Conservation (phyloP, 192 early-diverging fungal species). For the Entomortierella lignicola region DNA sequence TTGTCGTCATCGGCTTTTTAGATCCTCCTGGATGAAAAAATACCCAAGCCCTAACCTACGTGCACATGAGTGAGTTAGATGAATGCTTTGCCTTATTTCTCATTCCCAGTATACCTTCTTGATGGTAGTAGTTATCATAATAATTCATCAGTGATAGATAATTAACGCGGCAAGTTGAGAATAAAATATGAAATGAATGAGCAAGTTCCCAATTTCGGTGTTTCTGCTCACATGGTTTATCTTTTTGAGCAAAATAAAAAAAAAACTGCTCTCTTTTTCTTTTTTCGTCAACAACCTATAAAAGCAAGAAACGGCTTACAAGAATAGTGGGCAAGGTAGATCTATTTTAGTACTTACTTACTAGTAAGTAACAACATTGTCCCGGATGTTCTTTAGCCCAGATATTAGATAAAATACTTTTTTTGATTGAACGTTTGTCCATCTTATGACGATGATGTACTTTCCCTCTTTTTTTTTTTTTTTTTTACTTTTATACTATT, state of each 20-base stretch:
- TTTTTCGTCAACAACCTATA: no score
- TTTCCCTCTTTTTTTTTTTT: not conserved
- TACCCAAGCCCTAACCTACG: no score
- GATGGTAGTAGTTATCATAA: not conserved
- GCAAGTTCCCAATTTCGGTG: constrained; percentile 7
- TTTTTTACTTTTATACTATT: not conserved
- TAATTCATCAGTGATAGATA: not conserved
- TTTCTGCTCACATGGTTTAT: not conserved
- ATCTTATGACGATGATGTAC: not conserved
- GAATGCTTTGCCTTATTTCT: no score
- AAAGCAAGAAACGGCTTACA: no score
- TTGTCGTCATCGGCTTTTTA: not conserved
- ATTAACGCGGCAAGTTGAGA: no score
- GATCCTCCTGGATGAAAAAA: not conserved
- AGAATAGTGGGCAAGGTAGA: no score
- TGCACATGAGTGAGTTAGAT: no score
- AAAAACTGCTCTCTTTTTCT: no score
- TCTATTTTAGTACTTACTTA: no score
- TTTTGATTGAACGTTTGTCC: no score
- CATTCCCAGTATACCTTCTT: not conserved
- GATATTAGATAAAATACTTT: not conserved
- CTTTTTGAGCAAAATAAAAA: no score
- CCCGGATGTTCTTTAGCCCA: constrained; percentile 3
- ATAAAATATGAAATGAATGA: not conserved
- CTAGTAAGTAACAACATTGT: no score